A percentile compares a stretch with the other conserved stretches of the same genome.
Conservation (phyloP, 441 rosid genomes). For the Corymbia calophylla region DNA sequence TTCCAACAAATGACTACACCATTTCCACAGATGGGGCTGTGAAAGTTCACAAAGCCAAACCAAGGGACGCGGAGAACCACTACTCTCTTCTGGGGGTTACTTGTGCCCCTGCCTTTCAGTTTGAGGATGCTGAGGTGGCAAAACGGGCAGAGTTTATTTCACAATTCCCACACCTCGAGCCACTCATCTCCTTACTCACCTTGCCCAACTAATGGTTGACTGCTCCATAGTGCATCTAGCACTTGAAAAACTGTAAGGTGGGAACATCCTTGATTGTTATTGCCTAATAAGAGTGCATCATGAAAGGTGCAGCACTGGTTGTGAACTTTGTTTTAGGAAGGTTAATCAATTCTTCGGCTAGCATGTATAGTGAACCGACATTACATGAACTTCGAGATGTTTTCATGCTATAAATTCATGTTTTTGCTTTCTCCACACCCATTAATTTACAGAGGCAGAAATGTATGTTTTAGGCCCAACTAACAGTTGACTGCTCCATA, state of each 20-base stretch:
- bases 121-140: neutral
- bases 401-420: neutral
- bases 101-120: neutral
- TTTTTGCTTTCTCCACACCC: neutral
- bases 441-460: neutral
- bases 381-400: neutral
- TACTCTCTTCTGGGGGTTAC: neutral
- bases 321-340: neutral
- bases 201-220: neutral
- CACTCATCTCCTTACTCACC: neutral
- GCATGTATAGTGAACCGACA: neutral
- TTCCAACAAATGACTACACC: slow-evolving; percentile 58
- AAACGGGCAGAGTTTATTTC: neutral
- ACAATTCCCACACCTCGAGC: neutral
- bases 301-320: neutral
- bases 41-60: neutral
- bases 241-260: neutral
- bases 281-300: neutral
- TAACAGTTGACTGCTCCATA: neutral
- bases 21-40: slow-evolving; percentile 18
- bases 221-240: neutral
- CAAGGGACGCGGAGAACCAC: neutral
- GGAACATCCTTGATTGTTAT: neutral
- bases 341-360: neutral
- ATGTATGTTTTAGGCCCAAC: neutral